A percentile compares a stretch with the other conserved stretches of the same genome.
These are phyloP conservation scores for Dissophora globulifera DNA, from an alignment of 192 early-diverging fungal genomes.

Conservation along the genomic window DNA sequence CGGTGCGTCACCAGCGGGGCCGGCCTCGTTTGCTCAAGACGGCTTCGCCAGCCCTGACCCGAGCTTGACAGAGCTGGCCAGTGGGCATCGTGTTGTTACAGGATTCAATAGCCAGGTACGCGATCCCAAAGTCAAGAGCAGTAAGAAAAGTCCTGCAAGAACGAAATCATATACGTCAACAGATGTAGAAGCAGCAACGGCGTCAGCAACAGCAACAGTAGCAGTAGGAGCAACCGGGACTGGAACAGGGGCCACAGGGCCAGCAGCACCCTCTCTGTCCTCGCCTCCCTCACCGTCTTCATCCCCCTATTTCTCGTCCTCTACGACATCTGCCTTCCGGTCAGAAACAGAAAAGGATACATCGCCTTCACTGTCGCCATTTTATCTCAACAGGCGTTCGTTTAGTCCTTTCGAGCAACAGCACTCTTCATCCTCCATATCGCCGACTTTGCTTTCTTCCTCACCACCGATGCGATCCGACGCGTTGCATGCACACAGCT, in stretches of 20 bases:
- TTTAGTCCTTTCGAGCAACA: slow-evolving; percentile 30
- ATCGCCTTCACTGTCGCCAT: slow-evolving; percentile 38
- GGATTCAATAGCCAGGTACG: slow-evolving; percentile 25
- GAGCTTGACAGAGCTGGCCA: too few relatives aligned
- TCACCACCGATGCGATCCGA: slow-evolving; percentile 31
- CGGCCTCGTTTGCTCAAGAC: too few relatives aligned
- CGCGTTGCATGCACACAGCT: slow-evolving; percentile 10
- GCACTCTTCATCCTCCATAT: slow-evolving; percentile 1
- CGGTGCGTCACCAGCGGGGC: too few relatives aligned
- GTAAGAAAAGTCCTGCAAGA: slow-evolving; percentile 33
- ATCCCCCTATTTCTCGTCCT: slow-evolving; percentile 8
- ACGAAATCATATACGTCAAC: too few relatives aligned
- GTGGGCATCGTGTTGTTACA: slow-evolving; percentile 29
- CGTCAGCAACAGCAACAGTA: too few relatives aligned
- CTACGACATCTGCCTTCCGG: background rate
- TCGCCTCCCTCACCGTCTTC: slow-evolving; percentile 22
- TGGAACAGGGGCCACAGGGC: too few relatives aligned
- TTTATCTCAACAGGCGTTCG: slow-evolving; percentile 31
- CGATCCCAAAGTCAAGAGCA: slow-evolving; percentile 20
- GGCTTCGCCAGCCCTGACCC: too few relatives aligned
- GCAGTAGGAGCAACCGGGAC: too few relatives aligned
- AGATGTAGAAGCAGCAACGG: too few relatives aligned
- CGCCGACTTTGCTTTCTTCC: slow-evolving; percentile 8
- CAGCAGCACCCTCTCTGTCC: slow-evolving; percentile 13
- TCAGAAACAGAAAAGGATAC: slow-evolving; percentile 29